Base-by-base conservation (phyloP, 148 eudicot genomes). In the Persicaria maculosa region DNA sequence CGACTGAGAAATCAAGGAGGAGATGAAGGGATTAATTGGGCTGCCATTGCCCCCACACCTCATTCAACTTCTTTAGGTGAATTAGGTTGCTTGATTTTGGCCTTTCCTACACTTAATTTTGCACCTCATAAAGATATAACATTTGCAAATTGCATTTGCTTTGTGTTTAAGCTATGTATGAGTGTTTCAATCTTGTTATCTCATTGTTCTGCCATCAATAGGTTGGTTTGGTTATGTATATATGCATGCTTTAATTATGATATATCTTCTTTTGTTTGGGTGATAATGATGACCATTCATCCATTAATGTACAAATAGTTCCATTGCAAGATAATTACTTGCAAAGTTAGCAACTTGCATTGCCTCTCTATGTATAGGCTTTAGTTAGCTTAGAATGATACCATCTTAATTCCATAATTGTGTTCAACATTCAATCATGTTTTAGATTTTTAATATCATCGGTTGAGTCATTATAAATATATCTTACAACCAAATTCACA, bases 1-100 rank as follows among this genome's bases (percentile, higher is more conserved):
- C 9, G n/a, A 59, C 67, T 22, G 67, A 59, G 67, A 59, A 59
- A 59, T 59, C 25, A 59, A 59, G 67, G 67, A 59, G 67, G 25
- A 59, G 67, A 59, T 59, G 67, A 59, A 59, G 67, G 67, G 40
- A 31, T 31, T 31, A 31, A 31, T 31, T 31, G 40, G 40, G 40
- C 40, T 31, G 40, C 40, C 15, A 1, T 12, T 12, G 2, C 1
- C 52, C 8, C 19, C 70, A 45, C 9, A 65, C 70, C 47, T 65
- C 19, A 65, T 65, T 65, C 17, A 65, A 65, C 6, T 43, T 31
- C 43, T 43, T 12, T 65, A 65, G 70, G 70, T 65, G 70, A 15
- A 65, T 65, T 65, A 65, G 59, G 20, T 54, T 16, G 19, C 4
- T 59, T 22, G 15, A 15, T 64, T 40, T 64, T 64, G n/a, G 5